phyloP scores from a whole-genome alignment of 768 basidiomycete species.

The Galerina sulciceps region DNA sequence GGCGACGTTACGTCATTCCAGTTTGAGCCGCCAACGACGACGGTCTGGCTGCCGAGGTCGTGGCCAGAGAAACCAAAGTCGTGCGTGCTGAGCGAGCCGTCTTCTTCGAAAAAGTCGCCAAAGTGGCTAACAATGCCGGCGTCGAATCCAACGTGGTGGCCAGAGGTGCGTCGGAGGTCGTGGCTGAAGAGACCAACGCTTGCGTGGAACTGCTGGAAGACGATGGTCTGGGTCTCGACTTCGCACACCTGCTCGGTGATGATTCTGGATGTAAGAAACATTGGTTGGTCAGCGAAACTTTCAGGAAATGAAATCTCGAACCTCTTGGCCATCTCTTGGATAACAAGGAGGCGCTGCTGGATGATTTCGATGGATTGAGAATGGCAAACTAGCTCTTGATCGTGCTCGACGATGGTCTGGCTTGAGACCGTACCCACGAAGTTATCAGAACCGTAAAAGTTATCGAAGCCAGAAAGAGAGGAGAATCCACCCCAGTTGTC shows the following conservation, averaged over 20 bases:
- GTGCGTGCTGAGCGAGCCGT: constrained; percentile 38
- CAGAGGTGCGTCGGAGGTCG: constrained; percentile 43
- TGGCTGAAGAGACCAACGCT: constrained; percentile 39
- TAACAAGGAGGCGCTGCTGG: constrained; percentile 47
- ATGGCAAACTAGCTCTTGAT: constrained; percentile 42
- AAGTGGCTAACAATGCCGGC: constrained; percentile 35
- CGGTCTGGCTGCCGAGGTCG: constrained; percentile 39
- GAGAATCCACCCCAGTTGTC: constrained; percentile 41
- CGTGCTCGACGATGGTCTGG: constrained; percentile 33
- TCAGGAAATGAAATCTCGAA: constrained; percentile 7
- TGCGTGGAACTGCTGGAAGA: constrained; percentile 44
- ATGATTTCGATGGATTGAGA: constrained; percentile 39
- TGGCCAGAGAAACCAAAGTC: constrained; percentile 45
- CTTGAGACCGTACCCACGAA: constrained; percentile 36
- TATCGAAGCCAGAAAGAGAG: constrained; percentile 43
- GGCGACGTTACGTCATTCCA: constrained; percentile 34
- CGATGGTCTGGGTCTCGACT: constrained; percentile 50
- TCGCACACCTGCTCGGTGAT: constrained; percentile 51
- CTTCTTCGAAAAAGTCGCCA: constrained; percentile 30
- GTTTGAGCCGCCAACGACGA: constrained; percentile 41
- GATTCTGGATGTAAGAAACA: constrained; percentile 29
- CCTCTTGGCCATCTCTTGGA: constrained; percentile 51
- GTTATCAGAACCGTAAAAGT: constrained; percentile 47
- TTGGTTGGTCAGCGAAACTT: neutral
- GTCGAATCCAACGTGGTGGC: constrained; percentile 42